Base-by-base conservation (phyloP, 2,329 filamentous ascomycete genomes). In the Chaetomiaceae sp. region DNA sequence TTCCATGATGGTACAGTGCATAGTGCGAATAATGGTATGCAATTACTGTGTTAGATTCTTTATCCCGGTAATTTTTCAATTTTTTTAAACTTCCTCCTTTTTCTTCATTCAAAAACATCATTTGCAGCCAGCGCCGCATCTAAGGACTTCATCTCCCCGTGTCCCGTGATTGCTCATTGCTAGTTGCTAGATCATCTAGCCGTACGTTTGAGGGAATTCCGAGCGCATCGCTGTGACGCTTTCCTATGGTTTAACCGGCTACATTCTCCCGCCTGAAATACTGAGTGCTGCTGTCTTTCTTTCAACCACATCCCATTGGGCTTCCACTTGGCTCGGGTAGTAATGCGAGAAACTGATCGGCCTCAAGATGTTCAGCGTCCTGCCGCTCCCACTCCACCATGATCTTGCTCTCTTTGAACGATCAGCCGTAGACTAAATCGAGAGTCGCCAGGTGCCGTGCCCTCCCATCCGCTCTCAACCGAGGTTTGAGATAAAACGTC, bases 241-340 rank as follows among this genome's bases (percentile, higher is more conserved):
- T 59, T 64, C 63, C 61, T 51, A 66, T 66, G 64, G 58, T 61
- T 57, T 57, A 56, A 37, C 32, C 61, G 62, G 63, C 58, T 23
- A 65, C 62, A 65, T 57, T 34, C 7, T 16, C 18, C n/a, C 18
- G 20, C 33, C 27, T 10, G n/a, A n/a, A n/a, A n/a, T n/a, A n/a
- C n/a, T n/a, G n/a, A n/a, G n/a, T n/a, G n/a, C n/a, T n/a, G n/a
- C n/a, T n/a, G n/a, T n/a, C n/a, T n/a, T n/a, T n/a, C n/a, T n/a
- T n/a, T n/a, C n/a, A n/a, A n/a, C n/a, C n/a, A n/a, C n/a, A n/a
- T n/a, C n/a, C n/a, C n/a, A n/a, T n/a, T n/a, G n/a, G n/a, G n/a
- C n/a, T n/a, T n/a, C n/a, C n/a, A n/a, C n/a, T n/a, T n/a, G n/a
- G n/a, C n/a, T n/a, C n/a, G n/a, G n/a, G n/a, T n/a, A n/a, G n/a